A percentile compares a stretch with the other conserved stretches of the same genome.
Conservation (phyloP, 805 yeast species). For the Myxozyma neotropica region DNA sequence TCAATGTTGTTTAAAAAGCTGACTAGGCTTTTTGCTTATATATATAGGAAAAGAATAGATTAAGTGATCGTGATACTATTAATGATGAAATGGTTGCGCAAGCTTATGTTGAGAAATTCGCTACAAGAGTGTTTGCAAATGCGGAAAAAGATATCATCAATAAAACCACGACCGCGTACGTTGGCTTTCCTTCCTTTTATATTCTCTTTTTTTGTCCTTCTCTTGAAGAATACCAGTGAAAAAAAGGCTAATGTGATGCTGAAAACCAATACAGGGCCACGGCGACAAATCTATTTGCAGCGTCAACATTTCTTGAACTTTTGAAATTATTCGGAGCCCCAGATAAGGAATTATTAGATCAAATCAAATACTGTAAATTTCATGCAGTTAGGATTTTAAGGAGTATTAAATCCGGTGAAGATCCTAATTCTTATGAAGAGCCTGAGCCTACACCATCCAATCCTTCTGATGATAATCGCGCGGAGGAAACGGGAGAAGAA, state of each 20-base stretch:
- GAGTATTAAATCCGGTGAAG: slow-evolving; percentile 52
- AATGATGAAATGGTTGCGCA: slow-evolving; percentile 61
- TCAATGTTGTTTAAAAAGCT: not conserved
- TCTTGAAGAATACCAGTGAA: not conserved
- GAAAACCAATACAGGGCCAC: slow-evolving; percentile 42
- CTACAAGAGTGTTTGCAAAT: slow-evolving; percentile 58
- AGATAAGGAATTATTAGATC: slow-evolving; percentile 39
- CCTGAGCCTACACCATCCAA: slow-evolving; percentile 37
- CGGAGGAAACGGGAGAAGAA: not conserved
- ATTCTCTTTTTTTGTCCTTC: not conserved
- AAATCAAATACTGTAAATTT: slow-evolving; percentile 63
- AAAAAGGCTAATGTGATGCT: too few species aligned
- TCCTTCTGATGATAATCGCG: not conserved
- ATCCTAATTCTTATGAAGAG: slow-evolving; percentile 59
- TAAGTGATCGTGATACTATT: slow-evolving; percentile 52
- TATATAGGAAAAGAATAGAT: slow-evolving; percentile 23
- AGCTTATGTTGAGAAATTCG: slow-evolving; percentile 59
- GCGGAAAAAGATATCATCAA: slow-evolving; percentile 53
- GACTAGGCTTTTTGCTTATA: slow-evolving; percentile 3
- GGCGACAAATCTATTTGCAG: slow-evolving; percentile 56
- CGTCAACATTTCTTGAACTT: slow-evolving; percentile 56
- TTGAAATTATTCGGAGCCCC: slow-evolving; percentile 46
- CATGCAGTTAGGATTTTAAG: slow-evolving; percentile 62
- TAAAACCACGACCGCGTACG: slow-evolving; percentile 46
- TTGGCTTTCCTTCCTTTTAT: not conserved